Conservation (phyloP, 768 basidiomycete species). For the Suillus subaureus region DNA sequence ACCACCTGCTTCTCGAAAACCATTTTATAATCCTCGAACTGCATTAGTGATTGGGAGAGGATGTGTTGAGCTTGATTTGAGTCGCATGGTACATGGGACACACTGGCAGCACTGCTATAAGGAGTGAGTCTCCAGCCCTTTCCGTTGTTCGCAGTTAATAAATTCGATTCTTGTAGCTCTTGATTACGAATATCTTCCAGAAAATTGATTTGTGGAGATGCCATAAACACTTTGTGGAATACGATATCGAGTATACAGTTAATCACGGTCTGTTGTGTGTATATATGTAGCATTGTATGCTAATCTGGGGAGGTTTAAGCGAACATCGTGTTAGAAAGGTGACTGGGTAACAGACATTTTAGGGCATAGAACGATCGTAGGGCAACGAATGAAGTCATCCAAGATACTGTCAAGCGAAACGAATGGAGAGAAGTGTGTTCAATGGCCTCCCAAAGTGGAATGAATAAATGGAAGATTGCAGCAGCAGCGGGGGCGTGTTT, state of each 20-base stretch:
- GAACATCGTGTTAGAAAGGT: not conserved
- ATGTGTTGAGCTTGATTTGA: too few species aligned
- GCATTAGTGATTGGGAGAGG: too few species aligned
- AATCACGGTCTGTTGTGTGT: not conserved
- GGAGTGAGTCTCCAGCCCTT: too few species aligned
- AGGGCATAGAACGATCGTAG: not conserved
- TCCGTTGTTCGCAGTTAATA: not conserved
- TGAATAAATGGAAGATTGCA: too few species aligned
- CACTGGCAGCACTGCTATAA: too few species aligned
- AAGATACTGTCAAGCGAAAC: too few species aligned
- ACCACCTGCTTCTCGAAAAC: too few species aligned
- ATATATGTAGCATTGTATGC: not conserved
- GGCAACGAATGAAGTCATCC: too few species aligned
- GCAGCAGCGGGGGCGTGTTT: not conserved
- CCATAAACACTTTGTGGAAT: not conserved
- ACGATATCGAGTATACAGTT: not conserved
- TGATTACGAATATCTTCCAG: not conserved
- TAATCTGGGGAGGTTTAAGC: not conserved
- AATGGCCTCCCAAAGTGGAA: not conserved
- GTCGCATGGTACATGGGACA: too few species aligned
- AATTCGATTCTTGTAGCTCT: not conserved
- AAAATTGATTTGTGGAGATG: not conserved
- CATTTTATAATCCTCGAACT: too few species aligned
- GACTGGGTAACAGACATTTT: not conserved
- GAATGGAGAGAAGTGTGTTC: too few species aligned